Base-by-base conservation (phyloP, 345 rosid genomes). In the Microthlaspi erraticum region DNA sequence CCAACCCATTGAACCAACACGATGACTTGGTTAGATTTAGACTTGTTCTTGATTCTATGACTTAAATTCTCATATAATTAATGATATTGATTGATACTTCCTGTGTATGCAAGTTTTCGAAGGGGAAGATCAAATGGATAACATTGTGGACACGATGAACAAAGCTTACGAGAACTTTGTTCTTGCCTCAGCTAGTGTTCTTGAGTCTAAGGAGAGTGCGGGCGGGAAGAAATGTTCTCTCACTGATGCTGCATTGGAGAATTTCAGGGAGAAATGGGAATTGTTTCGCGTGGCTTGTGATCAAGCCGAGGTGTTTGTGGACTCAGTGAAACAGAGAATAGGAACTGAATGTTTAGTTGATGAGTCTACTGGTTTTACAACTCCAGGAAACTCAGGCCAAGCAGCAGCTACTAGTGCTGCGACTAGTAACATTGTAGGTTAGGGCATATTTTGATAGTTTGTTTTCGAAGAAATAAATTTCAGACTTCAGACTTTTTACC, bases 281-380 rank as follows among this genome's bases (percentile, higher is more conserved):
- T 55, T 94, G 43, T 91, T 94, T 66, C 83, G 90, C 56, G 93
- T 91, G 64, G 93, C 97, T 13, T 94, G 97, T 64, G 97, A 94
- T 80, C 96, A 91, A 58, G 96, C 97, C 0, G 99, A 94, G 78
- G 99, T 91, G 80, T 88, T 91, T 76, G 96, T 94, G 64, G 95
- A 91, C 78, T 94, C 97, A 2, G 87, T 88, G 45, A 91, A 88
- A 77, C 97, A 86, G 46, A 86, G 96, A 79, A 89, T 94, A 19
- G 95, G 97, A 44, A 89, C 95, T 0, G 96, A 94, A 79, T 91
- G 99, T 74, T 71, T 94, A 13, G 78, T 72, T 23, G 99, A 94
- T 58, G 97, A 94, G 67, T 95, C 99, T 44, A 91, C 93, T 1
- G 96, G 94, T 31, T 70, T 63, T 3, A 79, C 87, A 4, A 32